These are phyloP conservation scores for Mycena maculata DNA, from an alignment of 768 basidiomycete genomes.

Conservation along the genomic window DNA sequence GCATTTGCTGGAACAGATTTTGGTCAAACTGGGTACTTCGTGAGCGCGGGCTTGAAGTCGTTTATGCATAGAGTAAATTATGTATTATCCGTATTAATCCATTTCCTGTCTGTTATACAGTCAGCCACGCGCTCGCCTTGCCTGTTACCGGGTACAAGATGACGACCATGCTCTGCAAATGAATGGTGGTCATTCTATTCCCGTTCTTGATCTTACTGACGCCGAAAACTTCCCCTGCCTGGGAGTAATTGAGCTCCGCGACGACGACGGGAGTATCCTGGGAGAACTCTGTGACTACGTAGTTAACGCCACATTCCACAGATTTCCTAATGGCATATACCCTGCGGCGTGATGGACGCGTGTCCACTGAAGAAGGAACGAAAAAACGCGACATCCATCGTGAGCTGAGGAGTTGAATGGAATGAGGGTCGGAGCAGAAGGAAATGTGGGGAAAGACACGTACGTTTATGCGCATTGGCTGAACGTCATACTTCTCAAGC, in stretches of 20 bases:
- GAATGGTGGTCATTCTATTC: slow-evolving; percentile 24
- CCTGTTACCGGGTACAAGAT: slow-evolving; percentile 23
- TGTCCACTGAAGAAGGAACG: slow-evolving; percentile 32
- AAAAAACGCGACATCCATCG: slow-evolving; percentile 33
- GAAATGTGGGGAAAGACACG: not conserved
- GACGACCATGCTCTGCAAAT: slow-evolving; percentile 26
- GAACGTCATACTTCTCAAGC: slow-evolving; percentile 33
- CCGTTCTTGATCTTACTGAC: slow-evolving; percentile 29
- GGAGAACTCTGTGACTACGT: slow-evolving; percentile 7
- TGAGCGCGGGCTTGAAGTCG: too few relatives aligned
- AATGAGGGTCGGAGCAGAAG: not conserved
- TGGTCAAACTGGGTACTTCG: slow-evolving; percentile 5
- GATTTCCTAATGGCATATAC: not conserved
- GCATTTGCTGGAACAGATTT: slow-evolving; percentile 25
- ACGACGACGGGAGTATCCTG: slow-evolving; percentile 13
- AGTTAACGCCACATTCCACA: not conserved
- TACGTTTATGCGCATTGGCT: slow-evolving; percentile 33
- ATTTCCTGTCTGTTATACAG: not conserved
- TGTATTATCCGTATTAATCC: too few relatives aligned
- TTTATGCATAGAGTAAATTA: too few relatives aligned
- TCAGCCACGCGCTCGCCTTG: slow-evolving; percentile 27
- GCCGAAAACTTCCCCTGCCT: slow-evolving; percentile 31
- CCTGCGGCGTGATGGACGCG: slow-evolving; percentile 22
- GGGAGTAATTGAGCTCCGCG: slow-evolving; percentile 28
- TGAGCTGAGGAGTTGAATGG: slow-evolving; percentile 1